Base-by-base conservation (phyloP, 1,139 yeast species). In the Yamadazyma aaseri region DNA sequence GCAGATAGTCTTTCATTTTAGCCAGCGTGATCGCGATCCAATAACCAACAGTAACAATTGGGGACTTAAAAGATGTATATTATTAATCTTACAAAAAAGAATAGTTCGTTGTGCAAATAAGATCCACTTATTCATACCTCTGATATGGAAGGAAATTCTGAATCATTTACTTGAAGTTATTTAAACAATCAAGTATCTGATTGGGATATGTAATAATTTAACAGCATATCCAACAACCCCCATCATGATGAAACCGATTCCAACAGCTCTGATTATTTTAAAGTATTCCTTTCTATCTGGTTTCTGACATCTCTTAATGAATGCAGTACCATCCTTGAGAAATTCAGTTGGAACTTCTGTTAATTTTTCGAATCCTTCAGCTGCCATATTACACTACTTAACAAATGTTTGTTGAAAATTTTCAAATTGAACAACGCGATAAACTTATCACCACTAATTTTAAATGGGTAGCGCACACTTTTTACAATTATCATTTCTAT, bases 181-280 rank as follows among this genome's bases (percentile, higher is more conserved):
- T 72, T 75, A 90, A 49, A 90, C 97, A 68, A 90, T 89, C 70
- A 90, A 80, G 69, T 89, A 94, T 72, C 97, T 85, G 70, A 90
- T 89, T 58, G 98, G 98, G 55, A 90, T 90, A 67, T 90, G 98
- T 55, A 90, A 76, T 58, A 90, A 77, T 71, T 92, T 92, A 65
- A 92, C 95, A 54, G 82, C 86, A 68, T 89, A 92, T 40, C 98
- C 98, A 54, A 92, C 95, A 54, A 87, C 85, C 55, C 98, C 98
- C 92, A 92, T 94, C 79, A 90, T 90, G 51, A 90, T 70, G 66
- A 90, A 92, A 51, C 98, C 98, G 49, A 89, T 76, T 54, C 97
- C 97, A 39, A 92, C 97, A 38, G 97, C 97, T 67, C 92, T 83
- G 49, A 92, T 77, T 57, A 90, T 86, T 65, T 85, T 84, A 42